Percentiles rank a stretch among this genome's conserved stretches.
Conservation (phyloP, 2,329 filamentous ascomycete species). For the Colletotrichum kahawae region DNA sequence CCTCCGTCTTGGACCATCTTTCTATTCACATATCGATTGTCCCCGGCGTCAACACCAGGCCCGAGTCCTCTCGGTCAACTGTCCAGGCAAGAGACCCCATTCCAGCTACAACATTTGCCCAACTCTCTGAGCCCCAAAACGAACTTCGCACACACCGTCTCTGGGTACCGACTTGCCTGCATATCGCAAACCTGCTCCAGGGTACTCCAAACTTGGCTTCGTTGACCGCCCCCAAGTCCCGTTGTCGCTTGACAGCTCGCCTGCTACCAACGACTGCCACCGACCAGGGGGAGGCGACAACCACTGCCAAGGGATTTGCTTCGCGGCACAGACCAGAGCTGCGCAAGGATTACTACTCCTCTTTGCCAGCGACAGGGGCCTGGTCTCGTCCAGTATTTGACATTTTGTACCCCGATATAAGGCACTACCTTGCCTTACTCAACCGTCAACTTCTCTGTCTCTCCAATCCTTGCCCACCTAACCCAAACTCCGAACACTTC, state of each 20-base stretch:
- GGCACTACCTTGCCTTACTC: not conserved
- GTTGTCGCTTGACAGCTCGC: conserved; percentile 12
- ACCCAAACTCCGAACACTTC: not conserved
- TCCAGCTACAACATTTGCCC: not conserved
- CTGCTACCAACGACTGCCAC: conserved; percentile 9
- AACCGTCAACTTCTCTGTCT: not conserved
- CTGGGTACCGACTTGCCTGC: not conserved
- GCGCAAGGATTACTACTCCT: conserved; percentile 8
- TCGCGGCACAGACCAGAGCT: conserved; percentile 18
- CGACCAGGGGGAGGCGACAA: not conserved
- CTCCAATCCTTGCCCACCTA: not conserved
- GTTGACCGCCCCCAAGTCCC: conserved; percentile 12
- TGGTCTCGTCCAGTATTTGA: not conserved
- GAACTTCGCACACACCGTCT: not conserved
- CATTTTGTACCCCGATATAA: conserved; percentile 11
- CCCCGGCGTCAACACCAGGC: not conserved
- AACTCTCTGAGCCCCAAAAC: not conserved
- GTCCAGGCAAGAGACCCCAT: not conserved
- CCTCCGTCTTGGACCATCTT: not conserved
- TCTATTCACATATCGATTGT: not conserved
- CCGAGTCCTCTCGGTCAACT: not conserved
- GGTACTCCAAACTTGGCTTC: conserved; percentile 5
- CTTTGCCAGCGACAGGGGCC: not conserved
- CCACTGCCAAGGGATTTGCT: conserved; percentile 7
- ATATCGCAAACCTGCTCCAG: not conserved